phyloP scores from a whole-genome alignment of 768 basidiomycete genomes.

The Sarcomyxa edulis region DNA sequence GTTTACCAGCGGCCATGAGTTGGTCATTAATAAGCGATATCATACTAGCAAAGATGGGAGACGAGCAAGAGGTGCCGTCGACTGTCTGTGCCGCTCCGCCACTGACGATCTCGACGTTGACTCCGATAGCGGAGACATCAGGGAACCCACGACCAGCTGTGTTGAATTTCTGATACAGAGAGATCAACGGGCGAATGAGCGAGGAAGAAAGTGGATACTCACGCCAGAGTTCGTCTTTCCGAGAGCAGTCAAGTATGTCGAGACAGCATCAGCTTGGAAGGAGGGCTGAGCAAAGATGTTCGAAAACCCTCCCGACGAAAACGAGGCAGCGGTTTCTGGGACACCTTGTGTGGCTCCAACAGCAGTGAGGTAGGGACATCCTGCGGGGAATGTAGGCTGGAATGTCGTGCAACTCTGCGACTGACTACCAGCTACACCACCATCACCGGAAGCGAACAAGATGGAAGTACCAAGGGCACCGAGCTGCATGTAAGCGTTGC shows the following conservation, averaged over 20 bases:
- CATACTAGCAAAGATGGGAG: slow-evolving; percentile 34
- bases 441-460: slow-evolving; percentile 44
- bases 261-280: slow-evolving; percentile 21
- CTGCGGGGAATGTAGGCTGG: slow-evolving; percentile 39
- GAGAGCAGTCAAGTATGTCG: slow-evolving; percentile 17
- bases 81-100: slow-evolving; percentile 24
- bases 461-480: slow-evolving; percentile 46
- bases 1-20: slow-evolving; percentile 26
- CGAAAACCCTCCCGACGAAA: slow-evolving; percentile 53
- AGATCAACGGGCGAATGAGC: not conserved
- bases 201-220: slow-evolving; percentile 10
- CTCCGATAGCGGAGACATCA: slow-evolving; percentile 18
- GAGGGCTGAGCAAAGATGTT: slow-evolving; percentile 27
- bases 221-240: slow-evolving; percentile 29
- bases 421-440: slow-evolving; percentile 25
- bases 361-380: slow-evolving; percentile 28
- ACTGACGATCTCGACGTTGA: slow-evolving; percentile 15
- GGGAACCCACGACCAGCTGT: slow-evolving; percentile 26
- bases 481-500: slow-evolving; percentile 27
- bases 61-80: slow-evolving; percentile 23
- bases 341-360: slow-evolving; percentile 38
- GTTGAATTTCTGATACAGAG: slow-evolving; percentile 27
- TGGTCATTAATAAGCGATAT: slow-evolving; percentile 44
- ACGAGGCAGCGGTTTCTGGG: slow-evolving; percentile 34
- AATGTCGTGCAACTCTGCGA: slow-evolving; percentile 23